Percentiles rank a stretch among this genome's conserved stretches.
These are phyloP conservation scores for Penicillium sp. DNA, from an alignment of 2,329 filamentous ascomycete species.

Conservation along the genomic window DNA sequence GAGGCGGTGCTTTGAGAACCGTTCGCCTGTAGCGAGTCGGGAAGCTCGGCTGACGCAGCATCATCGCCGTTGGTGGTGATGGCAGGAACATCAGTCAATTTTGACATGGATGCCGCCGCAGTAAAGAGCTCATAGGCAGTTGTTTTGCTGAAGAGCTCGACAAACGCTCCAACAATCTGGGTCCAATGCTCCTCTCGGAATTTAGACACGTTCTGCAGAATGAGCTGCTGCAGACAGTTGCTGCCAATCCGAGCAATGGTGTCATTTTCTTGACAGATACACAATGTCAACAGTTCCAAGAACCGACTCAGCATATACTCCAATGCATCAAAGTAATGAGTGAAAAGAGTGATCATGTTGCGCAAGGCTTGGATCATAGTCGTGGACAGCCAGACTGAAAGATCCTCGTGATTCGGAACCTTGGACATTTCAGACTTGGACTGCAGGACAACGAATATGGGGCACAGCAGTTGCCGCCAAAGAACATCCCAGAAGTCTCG, in stretches of 20 bases:
- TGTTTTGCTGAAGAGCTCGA: conserved; percentile 90
- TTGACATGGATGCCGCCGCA: conserved; percentile 61
- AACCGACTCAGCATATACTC: conserved; percentile 99
- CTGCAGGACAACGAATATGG: conserved; percentile 97
- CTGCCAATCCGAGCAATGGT: conserved; percentile 97
- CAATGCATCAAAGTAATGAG: conserved; percentile 93
- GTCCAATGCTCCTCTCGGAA: conserved; percentile 87
- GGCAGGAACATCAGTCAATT: conserved; percentile 34
- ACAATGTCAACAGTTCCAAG: conserved; percentile 87
- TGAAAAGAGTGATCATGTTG: conserved; percentile 98
- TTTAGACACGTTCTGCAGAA: conserved; percentile 93
- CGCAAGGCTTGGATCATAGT: conserved; percentile 98
- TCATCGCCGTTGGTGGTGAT: conserved; percentile 29
- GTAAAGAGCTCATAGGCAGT: conserved; percentile 96
- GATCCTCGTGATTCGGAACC: conserved; percentile 90
- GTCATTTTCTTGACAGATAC: conserved; percentile 98
- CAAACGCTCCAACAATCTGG: conserved; percentile 93
- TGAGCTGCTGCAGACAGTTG: conserved; percentile 95
- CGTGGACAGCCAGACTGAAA: conserved; percentile 97
- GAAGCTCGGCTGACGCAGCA: conserved; percentile 22
- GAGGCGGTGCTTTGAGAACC: conserved; percentile 29
- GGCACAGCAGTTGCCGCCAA: conserved; percentile 94
- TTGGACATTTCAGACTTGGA: conserved; percentile 97
- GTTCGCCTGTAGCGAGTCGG: conserved; percentile 31
- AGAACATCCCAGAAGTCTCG: conserved; percentile 97